Evolutionary conservation across 441 rosid genomes (phyloP).

Genomic region (Adansonia grandidieri): DNA sequence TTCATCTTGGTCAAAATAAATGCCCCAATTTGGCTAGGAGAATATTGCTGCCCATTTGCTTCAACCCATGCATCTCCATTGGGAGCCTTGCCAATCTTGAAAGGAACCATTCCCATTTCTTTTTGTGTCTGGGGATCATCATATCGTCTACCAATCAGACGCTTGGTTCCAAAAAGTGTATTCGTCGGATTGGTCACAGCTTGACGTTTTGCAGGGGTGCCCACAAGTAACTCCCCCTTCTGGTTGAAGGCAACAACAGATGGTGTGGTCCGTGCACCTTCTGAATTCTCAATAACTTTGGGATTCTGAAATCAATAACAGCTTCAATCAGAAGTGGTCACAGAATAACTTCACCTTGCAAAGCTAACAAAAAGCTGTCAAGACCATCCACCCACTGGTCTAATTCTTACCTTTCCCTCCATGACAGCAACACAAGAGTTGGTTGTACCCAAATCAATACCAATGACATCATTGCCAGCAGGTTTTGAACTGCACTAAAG

Average conservation of each 20-base stretch:
- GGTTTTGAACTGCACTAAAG: slow-evolving; percentile 65
- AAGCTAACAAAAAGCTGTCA: background rate
- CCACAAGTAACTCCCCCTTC: slow-evolving; percentile 84
- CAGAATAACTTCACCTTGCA: background rate
- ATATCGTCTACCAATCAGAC: slow-evolving; percentile 78
- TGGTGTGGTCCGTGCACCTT: slow-evolving; percentile 89
- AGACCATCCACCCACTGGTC: background rate
- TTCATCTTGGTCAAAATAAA: slow-evolving; percentile 85
- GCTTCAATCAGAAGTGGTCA: background rate
- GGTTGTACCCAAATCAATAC: slow-evolving; percentile 95
- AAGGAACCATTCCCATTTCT: slow-evolving; percentile 96
- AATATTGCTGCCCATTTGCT: slow-evolving; percentile 79
- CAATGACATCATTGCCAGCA: slow-evolving; percentile 83
- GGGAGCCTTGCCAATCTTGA: slow-evolving; percentile 81
- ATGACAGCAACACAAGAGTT: slow-evolving; percentile 95
- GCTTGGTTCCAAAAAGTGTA: slow-evolving; percentile 78
- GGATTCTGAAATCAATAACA: slow-evolving; percentile 53
- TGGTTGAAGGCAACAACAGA: slow-evolving; percentile 84
- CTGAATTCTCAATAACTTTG: slow-evolving; percentile 90
- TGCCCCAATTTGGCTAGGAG: slow-evolving; percentile 90
- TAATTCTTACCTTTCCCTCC: slow-evolving; percentile 82
- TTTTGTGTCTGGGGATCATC: slow-evolving; percentile 85
- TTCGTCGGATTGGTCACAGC: slow-evolving; percentile 91
- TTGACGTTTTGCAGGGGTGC: slow-evolving; percentile 91
- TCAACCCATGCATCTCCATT: slow-evolving; percentile 97